Evolutionary conservation across 352 stramenopile genomes (phyloP).

Genomic region (Globisporangium cederbergense): DNA sequence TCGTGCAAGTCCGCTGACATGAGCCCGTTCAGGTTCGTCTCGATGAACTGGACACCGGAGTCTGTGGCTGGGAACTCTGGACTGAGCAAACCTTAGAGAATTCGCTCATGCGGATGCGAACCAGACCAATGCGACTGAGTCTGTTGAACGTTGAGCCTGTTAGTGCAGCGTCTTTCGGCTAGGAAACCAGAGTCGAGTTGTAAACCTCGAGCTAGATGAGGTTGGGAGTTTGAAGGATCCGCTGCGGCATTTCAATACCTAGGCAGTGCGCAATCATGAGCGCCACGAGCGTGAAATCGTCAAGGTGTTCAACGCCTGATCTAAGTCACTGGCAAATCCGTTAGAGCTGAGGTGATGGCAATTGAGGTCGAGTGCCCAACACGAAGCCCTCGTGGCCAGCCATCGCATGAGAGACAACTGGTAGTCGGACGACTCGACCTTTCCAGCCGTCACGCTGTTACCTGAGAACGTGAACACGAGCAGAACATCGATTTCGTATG

Average conservation of each 20-base stretch:
- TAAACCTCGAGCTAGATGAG: constrained; percentile 1
- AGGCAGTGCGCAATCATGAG: neutral
- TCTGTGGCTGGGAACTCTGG: neutral
- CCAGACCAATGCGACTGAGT: neutral
- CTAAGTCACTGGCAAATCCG: neutral
- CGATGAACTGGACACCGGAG: neutral
- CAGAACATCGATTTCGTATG: neutral
- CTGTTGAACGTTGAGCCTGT: neutral
- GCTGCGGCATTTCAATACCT: neutral
- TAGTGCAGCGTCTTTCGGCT: neutral
- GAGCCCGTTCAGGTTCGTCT: neutral
- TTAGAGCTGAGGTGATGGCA: neutral
- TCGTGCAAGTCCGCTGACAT: neutral
- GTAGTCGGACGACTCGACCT: neutral
- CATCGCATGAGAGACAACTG: neutral
- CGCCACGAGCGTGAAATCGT: neutral
- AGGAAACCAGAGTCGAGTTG: neutral
- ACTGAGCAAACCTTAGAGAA: neutral
- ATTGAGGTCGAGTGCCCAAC: neutral
- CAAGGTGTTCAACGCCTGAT: neutral
- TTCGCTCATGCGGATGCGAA: neutral
- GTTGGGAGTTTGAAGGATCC: neutral
- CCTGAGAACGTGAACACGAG: neutral
- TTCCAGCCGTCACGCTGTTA: neutral
- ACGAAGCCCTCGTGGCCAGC: neutral